Conservation (phyloP, 2,329 filamentous ascomycete species). For the Alternaria sp. region DNA sequence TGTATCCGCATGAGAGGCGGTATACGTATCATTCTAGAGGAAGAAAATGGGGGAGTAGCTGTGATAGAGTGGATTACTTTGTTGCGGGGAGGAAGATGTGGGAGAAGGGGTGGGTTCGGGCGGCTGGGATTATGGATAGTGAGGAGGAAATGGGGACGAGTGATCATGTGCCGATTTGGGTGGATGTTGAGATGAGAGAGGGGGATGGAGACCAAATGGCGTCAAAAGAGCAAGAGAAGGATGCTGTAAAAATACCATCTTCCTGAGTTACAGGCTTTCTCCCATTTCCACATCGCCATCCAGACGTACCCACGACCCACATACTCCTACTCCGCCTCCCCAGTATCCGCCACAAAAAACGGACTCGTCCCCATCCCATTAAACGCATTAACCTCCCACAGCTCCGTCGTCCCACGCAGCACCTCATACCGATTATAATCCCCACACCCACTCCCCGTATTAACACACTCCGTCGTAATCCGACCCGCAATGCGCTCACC, state of each 20-base stretch:
- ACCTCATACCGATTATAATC: conserved; percentile 36
- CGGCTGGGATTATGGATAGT: conserved; percentile 52
- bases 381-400: conserved; percentile 33
- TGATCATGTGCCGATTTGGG: conserved; percentile 62
- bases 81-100: conserved; percentile 52
- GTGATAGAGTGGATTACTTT: conserved; percentile 61
- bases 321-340: not conserved
- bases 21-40: conserved; percentile 59
- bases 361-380: conserved; percentile 41
- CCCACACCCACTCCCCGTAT: conserved; percentile 34
- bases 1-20: conserved; percentile 50
- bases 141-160: conserved; percentile 57
- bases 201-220: not conserved
- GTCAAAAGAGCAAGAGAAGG: not conserved
- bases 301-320: no score
- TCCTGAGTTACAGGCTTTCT: not conserved
- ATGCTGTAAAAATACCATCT: not conserved
- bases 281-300: not conserved
- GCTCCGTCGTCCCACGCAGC: conserved; percentile 39
- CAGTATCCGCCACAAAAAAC: conserved; percentile 24
- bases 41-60: conserved; percentile 56
- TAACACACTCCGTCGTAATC: conserved; percentile 32
- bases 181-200: conserved; percentile 29
- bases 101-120: conserved; percentile 45
- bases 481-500: conserved; percentile 40